These are phyloP conservation scores for Jamesozyma spencerorum DNA, from an alignment of 805 yeast genomes.

Conservation along the genomic window DNA sequence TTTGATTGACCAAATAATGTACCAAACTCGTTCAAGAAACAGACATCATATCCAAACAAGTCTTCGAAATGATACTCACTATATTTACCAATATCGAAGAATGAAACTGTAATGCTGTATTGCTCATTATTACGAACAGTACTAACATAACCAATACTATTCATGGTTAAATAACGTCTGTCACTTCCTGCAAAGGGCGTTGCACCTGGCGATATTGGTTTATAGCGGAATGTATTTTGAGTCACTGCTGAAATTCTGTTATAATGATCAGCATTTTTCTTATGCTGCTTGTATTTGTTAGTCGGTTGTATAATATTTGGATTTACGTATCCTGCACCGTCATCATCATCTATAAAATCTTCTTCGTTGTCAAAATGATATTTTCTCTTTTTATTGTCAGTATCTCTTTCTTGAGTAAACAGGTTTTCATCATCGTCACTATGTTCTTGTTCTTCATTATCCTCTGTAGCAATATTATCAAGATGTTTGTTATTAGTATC, in stretches of 20 bases:
- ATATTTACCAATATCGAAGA: slow-evolving; percentile 68
- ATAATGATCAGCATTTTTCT: neutral
- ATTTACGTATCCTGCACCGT: slow-evolving; percentile 40
- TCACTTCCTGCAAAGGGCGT: slow-evolving; percentile 67
- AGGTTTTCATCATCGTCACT: slow-evolving; percentile 12
- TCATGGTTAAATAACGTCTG: slow-evolving; percentile 73
- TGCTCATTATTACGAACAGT: slow-evolving; percentile 51
- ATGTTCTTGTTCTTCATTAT: slow-evolving; percentile 9
- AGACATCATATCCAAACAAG: slow-evolving; percentile 58
- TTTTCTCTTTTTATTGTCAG: slow-evolving; percentile 17
- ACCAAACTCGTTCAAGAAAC: slow-evolving; percentile 62
- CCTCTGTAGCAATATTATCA: slow-evolving; percentile 13
- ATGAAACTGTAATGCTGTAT: slow-evolving; percentile 74
- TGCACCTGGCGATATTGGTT: slow-evolving; percentile 76
- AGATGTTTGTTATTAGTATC: slow-evolving; percentile 12
- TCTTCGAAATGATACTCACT: slow-evolving; percentile 85
- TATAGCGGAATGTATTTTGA: slow-evolving; percentile 27
- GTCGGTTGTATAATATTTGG: neutral
- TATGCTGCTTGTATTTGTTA: slow-evolving; percentile 1
- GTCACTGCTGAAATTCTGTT: slow-evolving; percentile 2
- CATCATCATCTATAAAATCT: slow-evolving; percentile 57
- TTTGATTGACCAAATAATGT: slow-evolving; percentile 48
- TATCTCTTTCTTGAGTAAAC: slow-evolving; percentile 20
- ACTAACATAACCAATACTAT: slow-evolving; percentile 73
- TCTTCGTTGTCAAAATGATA: slow-evolving; percentile 28